Evolutionary conservation across 352 stramenopile genomes (phyloP).

Genomic region (Aphanomyces euteiches): DNA sequence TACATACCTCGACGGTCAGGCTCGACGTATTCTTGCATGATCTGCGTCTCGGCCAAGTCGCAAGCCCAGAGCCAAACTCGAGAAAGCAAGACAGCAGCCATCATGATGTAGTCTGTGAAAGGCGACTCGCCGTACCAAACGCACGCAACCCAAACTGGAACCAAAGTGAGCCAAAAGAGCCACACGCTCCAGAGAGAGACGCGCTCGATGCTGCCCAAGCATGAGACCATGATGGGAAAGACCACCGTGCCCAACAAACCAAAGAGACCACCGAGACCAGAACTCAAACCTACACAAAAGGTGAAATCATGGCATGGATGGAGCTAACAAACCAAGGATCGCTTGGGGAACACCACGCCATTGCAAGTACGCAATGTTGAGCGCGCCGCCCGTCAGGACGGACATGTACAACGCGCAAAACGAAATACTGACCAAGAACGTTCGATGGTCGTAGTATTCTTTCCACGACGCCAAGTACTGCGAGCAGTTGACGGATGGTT

Average conservation of each 20-base stretch:
- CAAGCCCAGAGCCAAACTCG: slow-evolving; percentile 53
- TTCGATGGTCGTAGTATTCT: slow-evolving; percentile 46
- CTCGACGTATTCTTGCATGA: slow-evolving; percentile 65
- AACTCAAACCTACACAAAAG: slow-evolving; percentile 32
- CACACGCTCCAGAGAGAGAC: slow-evolving; percentile 54
- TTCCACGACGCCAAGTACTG: slow-evolving; percentile 43
- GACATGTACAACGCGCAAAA: slow-evolving; percentile 64
- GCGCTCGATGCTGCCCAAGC: slow-evolving; percentile 42
- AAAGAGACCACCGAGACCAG: slow-evolving; percentile 42
- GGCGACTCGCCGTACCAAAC: slow-evolving; percentile 41
- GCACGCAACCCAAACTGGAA: slow-evolving; percentile 42
- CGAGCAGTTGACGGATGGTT: slow-evolving; percentile 29
- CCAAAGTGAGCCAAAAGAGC: slow-evolving; percentile 58
- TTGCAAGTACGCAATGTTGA: slow-evolving; percentile 60
- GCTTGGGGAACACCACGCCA: slow-evolving; percentile 53
- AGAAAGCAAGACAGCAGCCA: slow-evolving; percentile 47
- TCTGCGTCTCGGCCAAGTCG: slow-evolving; percentile 60
- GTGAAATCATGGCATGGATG: no score
- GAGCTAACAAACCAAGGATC: slow-evolving; percentile 35
- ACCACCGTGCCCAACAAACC: slow-evolving; percentile 49
- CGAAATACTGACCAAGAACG: slow-evolving; percentile 53
- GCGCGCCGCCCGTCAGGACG: slow-evolving; percentile 43
- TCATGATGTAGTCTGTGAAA: slow-evolving; percentile 52
- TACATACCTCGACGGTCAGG: slow-evolving; percentile 41
- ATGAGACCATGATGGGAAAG: slow-evolving; percentile 40